phyloP scores from a whole-genome alignment of 2,329 filamentous ascomycete genomes.

The Fusarium musae region DNA sequence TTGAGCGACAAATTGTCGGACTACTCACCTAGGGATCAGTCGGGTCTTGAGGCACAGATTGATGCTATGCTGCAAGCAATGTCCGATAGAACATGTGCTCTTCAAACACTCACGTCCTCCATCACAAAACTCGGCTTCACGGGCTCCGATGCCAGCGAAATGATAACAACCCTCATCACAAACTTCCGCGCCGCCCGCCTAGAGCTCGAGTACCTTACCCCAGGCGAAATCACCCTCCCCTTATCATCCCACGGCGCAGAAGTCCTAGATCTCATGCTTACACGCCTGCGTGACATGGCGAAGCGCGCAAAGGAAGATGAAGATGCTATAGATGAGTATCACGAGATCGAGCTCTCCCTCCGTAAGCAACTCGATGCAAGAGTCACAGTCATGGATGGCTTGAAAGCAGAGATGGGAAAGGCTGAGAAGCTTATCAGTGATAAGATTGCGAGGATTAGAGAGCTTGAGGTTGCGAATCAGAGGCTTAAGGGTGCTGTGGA shows the following conservation, averaged over 20 bases:
- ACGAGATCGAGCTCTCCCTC: slow-evolving; percentile 64
- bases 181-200: slow-evolving; percentile 67
- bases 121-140: slow-evolving; percentile 64
- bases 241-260: slow-evolving; percentile 64
- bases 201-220: slow-evolving; percentile 70
- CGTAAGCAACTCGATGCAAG: slow-evolving; percentile 66
- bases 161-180: slow-evolving; percentile 58
- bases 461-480: slow-evolving; percentile 62
- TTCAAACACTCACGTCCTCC: slow-evolving; percentile 57
- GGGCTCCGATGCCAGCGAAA: slow-evolving; percentile 58
- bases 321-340: slow-evolving; percentile 69
- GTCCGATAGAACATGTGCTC: slow-evolving; percentile 60
- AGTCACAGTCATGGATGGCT: slow-evolving; percentile 61
- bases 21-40: slow-evolving; percentile 22
- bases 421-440: slow-evolving; percentile 49
- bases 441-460: slow-evolving; percentile 54
- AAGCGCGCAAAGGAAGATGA: slow-evolving; percentile 61
- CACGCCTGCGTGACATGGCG: slow-evolving; percentile 60
- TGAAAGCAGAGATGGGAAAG: slow-evolving; percentile 56
- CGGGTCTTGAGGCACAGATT: slow-evolving; percentile 56
- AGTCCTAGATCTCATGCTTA: slow-evolving; percentile 66
- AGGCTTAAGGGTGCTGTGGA: slow-evolving; percentile 63
- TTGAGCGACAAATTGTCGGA: slow-evolving; percentile 51
- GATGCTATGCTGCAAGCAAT: slow-evolving; percentile 57
- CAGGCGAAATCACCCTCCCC: slow-evolving; percentile 66